A percentile compares a stretch with the other conserved stretches of the same genome.
Evolutionary conservation across 1,284 basidiomycete species (phyloP).

Genomic region (Pascua guehoae): DNA sequence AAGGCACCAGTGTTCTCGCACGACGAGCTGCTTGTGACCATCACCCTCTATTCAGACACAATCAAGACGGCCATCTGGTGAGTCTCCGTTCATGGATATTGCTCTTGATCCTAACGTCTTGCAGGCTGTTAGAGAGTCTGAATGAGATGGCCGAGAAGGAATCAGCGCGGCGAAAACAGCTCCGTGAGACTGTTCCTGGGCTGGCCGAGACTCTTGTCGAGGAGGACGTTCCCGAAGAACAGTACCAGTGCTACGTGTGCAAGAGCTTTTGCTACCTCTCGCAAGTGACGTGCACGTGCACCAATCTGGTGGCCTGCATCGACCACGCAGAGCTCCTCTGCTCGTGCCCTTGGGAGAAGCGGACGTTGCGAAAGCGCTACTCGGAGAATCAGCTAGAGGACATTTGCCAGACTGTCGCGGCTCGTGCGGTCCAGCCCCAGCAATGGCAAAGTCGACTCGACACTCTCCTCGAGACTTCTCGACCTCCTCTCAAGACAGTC

Average conservation of each 20-base stretch:
- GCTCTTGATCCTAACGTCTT: not conserved
- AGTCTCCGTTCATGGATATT: slow-evolving; percentile 26
- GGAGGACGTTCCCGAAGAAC: slow-evolving; percentile 80
- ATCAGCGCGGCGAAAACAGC: slow-evolving; percentile 60
- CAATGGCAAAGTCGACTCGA: slow-evolving; percentile 70
- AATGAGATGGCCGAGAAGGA: slow-evolving; percentile 88
- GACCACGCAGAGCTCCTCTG: slow-evolving; percentile 79
- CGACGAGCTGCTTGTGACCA: slow-evolving; percentile 92
- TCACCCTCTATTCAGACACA: slow-evolving; percentile 87
- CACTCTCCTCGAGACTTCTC: slow-evolving; percentile 65
- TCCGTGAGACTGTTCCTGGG: slow-evolving; percentile 54
- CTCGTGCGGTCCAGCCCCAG: slow-evolving; percentile 70
- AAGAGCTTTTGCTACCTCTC: slow-evolving; percentile 94
- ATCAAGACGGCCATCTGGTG: slow-evolving; percentile 91
- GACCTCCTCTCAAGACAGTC: slow-evolving; percentile 70
- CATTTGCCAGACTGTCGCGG: slow-evolving; percentile 61
- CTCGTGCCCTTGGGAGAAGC: slow-evolving; percentile 60
- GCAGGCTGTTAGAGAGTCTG: slow-evolving; percentile 76
- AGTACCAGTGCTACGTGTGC: slow-evolving; percentile 92
- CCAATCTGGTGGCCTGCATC: slow-evolving; percentile 72
- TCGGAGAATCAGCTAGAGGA: slow-evolving; percentile 74
- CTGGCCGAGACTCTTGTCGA: slow-evolving; percentile 70
- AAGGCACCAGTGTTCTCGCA: slow-evolving; percentile 98
- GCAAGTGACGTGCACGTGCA: slow-evolving; percentile 78
- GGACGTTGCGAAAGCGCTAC: slow-evolving; percentile 72